These are phyloP conservation scores for Mortierella antarctica DNA, from an alignment of 192 early-diverging fungal species.

Conservation along the genomic window DNA sequence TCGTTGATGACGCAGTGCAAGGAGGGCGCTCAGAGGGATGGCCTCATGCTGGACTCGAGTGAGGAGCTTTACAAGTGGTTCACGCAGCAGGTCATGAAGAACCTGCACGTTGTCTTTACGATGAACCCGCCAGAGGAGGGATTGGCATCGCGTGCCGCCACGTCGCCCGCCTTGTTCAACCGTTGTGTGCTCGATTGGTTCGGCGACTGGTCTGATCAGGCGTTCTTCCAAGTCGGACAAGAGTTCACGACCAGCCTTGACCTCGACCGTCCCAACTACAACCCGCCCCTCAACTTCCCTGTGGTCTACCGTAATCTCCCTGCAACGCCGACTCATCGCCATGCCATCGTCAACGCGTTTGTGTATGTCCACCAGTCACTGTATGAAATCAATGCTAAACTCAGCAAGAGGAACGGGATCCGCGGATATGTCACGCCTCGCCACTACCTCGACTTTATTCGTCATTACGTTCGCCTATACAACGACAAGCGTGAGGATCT, in stretches of 20 bases:
- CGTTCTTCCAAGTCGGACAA: constrained; percentile 97
- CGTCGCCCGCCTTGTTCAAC: constrained; percentile 99
- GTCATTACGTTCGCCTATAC: constrained; percentile 90
- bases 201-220: constrained; percentile 98
- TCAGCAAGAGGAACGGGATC: constrained; percentile 85
- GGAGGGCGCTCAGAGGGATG: constrained; percentile 94
- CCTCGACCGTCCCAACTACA: constrained; percentile 79
- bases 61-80: constrained; percentile 99
- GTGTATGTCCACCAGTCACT: constrained; percentile 94
- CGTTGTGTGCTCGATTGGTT: constrained; percentile 99
- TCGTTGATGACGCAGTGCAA: constrained; percentile 95
- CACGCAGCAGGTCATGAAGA: constrained; percentile 94
- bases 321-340: constrained; percentile 80
- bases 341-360: constrained; percentile 90
- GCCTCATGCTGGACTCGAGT: constrained; percentile 89
- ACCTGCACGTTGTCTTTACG: constrained; percentile 99
- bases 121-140: constrained; percentile 99
- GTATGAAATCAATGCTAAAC: constrained; percentile 84
- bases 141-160: constrained; percentile 92
- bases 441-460: constrained; percentile 98
- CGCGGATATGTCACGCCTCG: constrained; percentile 94
- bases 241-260: constrained; percentile 95
- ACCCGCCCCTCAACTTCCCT: constrained; percentile 79
- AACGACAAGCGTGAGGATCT: constrained; percentile 93
- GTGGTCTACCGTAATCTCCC: constrained; percentile 77